Base-by-base conservation (phyloP, 2,329 filamentous ascomycete species). In the Sporothrix dimorphospora region DNA sequence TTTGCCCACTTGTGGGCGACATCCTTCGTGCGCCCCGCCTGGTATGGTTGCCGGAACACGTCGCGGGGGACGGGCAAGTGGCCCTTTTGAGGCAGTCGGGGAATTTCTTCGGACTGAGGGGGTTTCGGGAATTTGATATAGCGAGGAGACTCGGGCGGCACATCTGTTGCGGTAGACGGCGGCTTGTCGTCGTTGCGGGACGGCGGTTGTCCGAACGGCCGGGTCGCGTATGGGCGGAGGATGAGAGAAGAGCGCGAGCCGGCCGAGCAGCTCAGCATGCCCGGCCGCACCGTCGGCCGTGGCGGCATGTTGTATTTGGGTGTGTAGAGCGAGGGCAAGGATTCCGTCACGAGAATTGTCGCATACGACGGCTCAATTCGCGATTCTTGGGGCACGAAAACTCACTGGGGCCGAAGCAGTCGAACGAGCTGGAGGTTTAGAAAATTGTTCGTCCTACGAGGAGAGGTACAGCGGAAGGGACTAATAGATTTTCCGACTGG, bases 121-220 rank as follows among this genome's bases (percentile, higher is more conserved):
- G 92, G 88, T 76, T 86, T 86, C 65, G 94, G 95, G 71, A 98
- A 85, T 76, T 93, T 90, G 82, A 98, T 92, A 84, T 92, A 98
- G 75, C 88, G 88, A 63, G 96, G 95, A 47, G 94, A 97, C 80
- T 98, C 93, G 66, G 96, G 95, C 21, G 91, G 91, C 75, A 94
- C 74, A 3, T 55, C 21, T 21, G 53, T 7, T 12, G 66, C 11
- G 21, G 34, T 42, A 2, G 65, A n/a, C 16, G 74, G 74, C 75
- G 79, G 73, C 77, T 73, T 24, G 45, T 55, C 55, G 49, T 72
- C 27, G 19, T 59, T 69, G 53, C 42, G 49, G 40, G 30, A 69
- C 49, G 21, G 66, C 49, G 14, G 51, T 27, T 27, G 9, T 14
- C 30, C 30, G 30, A 55, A 55, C 9, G 38, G n/a, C 55, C 40